These are phyloP conservation scores for Hypoxylon sp. DNA, from an alignment of 2,329 filamentous ascomycete genomes.

Conservation along the genomic window DNA sequence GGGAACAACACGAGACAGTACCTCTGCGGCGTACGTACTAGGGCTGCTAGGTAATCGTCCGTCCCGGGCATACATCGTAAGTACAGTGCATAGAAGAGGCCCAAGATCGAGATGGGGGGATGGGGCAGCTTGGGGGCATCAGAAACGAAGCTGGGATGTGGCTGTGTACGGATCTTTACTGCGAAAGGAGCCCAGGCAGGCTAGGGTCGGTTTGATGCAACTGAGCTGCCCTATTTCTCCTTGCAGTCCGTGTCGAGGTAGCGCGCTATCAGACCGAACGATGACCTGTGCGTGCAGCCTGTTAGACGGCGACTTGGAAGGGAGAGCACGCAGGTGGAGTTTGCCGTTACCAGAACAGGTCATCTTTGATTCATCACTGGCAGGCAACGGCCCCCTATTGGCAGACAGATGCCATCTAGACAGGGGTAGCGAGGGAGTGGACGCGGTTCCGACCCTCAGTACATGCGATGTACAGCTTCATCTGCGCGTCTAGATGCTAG, in stretches of 20 bases:
- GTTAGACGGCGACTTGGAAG: constrained; percentile 17
- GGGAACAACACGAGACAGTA: not conserved
- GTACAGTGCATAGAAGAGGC: constrained; percentile 21
- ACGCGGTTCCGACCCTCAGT: constrained; percentile 12
- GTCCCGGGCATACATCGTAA: not conserved
- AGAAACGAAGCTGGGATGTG: constrained; percentile 20
- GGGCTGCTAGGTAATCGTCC: not conserved
- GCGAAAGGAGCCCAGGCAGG: too few relatives aligned
- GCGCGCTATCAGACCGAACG: constrained; percentile 6
- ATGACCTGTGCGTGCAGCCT: not conserved
- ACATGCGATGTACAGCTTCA: too few relatives aligned
- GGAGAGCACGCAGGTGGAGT: constrained; percentile 10
- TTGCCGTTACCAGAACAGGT: constrained; percentile 28
- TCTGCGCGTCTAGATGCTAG: not conserved
- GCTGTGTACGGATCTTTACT: constrained; percentile 26
- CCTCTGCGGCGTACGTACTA: not conserved
- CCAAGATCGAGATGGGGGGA: constrained; percentile 27
- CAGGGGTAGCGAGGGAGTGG: constrained; percentile 19
- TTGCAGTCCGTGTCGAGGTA: constrained; percentile 26
- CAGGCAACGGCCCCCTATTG: constrained; percentile 18
- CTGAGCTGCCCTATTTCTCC: constrained; percentile 14
- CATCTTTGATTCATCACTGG: constrained; percentile 31
- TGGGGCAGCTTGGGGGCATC: too few relatives aligned
- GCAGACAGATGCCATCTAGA: constrained; percentile 1
- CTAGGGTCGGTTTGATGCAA: constrained; percentile 22